Percentiles rank a stretch among this genome's conserved stretches.
Evolutionary conservation across 1,284 basidiomycete genomes (phyloP).

Genomic region (Ganoderma lingzhi): DNA sequence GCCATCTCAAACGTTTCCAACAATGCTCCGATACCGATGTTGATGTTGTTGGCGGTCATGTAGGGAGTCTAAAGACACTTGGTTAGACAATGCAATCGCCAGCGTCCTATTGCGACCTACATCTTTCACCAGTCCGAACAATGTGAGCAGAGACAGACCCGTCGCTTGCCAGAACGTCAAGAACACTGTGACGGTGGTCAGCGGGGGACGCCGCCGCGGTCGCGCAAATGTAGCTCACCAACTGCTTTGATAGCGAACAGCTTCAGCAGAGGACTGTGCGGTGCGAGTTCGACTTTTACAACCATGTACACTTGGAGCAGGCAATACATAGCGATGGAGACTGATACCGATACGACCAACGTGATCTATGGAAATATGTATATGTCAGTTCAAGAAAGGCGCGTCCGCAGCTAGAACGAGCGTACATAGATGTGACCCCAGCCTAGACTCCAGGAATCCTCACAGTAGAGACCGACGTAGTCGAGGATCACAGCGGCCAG

Average conservation of each 20-base stretch:
- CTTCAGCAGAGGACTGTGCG: conserved; percentile 74
- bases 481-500: conserved; percentile 71
- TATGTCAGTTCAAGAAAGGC: neutral
- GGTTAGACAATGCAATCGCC: neutral
- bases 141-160: conserved; percentile 65
- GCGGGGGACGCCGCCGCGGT: neutral
- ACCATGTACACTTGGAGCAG: conserved; percentile 79
- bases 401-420: neutral
- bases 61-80: conserved; percentile 57
- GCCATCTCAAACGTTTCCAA: conserved; percentile 82
- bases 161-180: conserved; percentile 85
- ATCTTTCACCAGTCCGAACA: conserved; percentile 72
- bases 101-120: conserved; percentile 45
- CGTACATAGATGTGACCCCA: conserved; percentile 78
- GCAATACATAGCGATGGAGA: conserved; percentile 85
- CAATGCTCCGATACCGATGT: conserved; percentile 76
- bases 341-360: conserved; percentile 72
- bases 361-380: conserved; percentile 53
- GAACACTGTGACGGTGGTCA: conserved; percentile 58
- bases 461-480: conserved; percentile 75
- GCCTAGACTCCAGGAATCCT: conserved; percentile 71
- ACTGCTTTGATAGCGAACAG: conserved; percentile 80
- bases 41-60: conserved; percentile 80
- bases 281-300: conserved; percentile 62
- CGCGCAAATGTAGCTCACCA: conserved; percentile 49